Evolutionary conservation across 768 basidiomycete genomes (phyloP).

Genomic region (Udeniomyces megalosporus): DNA sequence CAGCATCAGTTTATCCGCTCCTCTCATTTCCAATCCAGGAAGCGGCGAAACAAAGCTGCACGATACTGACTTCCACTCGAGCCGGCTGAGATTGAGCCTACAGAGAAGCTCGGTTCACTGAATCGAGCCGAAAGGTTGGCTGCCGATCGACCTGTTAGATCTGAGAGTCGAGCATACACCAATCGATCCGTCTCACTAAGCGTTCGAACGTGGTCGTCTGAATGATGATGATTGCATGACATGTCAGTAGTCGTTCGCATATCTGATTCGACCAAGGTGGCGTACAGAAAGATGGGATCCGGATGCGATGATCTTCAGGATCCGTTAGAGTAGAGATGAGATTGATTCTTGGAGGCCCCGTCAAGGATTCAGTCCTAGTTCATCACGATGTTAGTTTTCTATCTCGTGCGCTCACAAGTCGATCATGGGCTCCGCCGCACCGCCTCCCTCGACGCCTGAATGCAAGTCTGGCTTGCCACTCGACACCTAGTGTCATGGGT

Average conservation of each 20-base stretch:
- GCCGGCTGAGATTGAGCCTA: conserved; percentile 54
- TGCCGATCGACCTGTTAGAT: conserved; percentile 50
- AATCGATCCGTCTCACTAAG: conserved; percentile 50
- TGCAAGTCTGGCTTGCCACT: conserved; percentile 52
- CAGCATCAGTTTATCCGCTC: not conserved
- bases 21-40: too few relatives aligned
- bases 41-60: too few relatives aligned
- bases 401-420: conserved; percentile 82
- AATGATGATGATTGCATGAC: conserved; percentile 2
- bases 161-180: conserved; percentile 52
- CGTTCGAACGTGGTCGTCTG: conserved; percentile 48
- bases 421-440: conserved; percentile 70
- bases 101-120: conserved; percentile 77
- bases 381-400: too few relatives aligned
- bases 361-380: too few relatives aligned
- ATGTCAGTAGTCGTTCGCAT: not conserved
- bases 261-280: conserved; percentile 14
- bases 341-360: conserved; percentile 51
- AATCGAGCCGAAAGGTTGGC: conserved; percentile 59
- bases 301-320: conserved; percentile 37
- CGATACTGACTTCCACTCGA: conserved; percentile 35
- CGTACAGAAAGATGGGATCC: conserved; percentile 72
- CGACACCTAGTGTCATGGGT: not conserved
- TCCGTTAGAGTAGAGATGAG: conserved; percentile 55
- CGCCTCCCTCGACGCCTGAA: conserved; percentile 87